Evolutionary conservation across 768 basidiomycete species (phyloP).

Genomic region (Russula vinacea): DNA sequence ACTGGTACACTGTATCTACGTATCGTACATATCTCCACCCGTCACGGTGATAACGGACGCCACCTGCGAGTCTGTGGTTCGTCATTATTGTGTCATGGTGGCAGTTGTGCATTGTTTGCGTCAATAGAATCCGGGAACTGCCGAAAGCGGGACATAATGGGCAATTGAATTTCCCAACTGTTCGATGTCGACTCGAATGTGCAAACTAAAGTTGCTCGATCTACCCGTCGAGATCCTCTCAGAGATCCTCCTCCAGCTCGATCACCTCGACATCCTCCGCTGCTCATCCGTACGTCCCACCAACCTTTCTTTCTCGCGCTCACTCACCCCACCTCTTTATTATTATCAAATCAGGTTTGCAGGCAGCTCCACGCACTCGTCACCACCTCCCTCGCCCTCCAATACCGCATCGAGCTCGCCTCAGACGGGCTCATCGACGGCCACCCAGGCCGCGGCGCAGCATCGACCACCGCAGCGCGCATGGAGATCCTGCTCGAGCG

Average conservation of each 20-base stretch:
- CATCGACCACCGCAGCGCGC: slow-evolving; percentile 36
- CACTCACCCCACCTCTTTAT: too few relatives aligned
- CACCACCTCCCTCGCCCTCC: slow-evolving; percentile 32
- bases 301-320: too few relatives aligned
- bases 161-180: not conserved
- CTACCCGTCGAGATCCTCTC: slow-evolving; percentile 25
- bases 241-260: slow-evolving; percentile 11
- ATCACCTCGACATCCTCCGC: slow-evolving; percentile 7
- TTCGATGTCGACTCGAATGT: not conserved
- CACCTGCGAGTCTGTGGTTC: too few relatives aligned
- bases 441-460: not conserved
- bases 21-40: too few relatives aligned
- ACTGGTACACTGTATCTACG: too few relatives aligned
- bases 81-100: too few relatives aligned
- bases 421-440: slow-evolving; percentile 36
- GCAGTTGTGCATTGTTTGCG: not conserved
- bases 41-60: too few relatives aligned
- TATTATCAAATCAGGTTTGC: slow-evolving; percentile 34
- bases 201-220: slow-evolving; percentile 12
- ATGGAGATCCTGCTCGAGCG: slow-evolving; percentile 38
- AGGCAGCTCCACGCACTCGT: slow-evolving; percentile 29
- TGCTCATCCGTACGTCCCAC: slow-evolving; percentile 19
- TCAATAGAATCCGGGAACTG: not conserved
- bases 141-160: not conserved
- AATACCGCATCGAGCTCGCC: slow-evolving; percentile 37